These are phyloP conservation scores for Orbilia quercus DNA, from an alignment of 2,329 filamentous ascomycete genomes.

Conservation along the genomic window DNA sequence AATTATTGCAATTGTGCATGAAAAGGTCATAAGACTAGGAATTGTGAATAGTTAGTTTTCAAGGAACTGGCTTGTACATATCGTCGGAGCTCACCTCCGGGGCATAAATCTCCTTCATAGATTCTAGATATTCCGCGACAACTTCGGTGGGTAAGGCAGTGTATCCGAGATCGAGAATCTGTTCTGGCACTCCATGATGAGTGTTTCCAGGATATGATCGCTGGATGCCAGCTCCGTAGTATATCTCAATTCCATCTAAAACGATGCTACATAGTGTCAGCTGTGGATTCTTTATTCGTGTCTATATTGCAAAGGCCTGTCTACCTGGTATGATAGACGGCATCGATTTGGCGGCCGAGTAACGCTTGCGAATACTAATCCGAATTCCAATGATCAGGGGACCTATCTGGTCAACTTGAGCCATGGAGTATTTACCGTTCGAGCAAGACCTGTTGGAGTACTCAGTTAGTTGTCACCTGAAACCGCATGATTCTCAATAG, in stretches of 20 bases:
- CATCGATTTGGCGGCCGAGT: constrained; percentile 80
- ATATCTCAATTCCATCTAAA: constrained; percentile 84
- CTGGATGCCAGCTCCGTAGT: constrained; percentile 78
- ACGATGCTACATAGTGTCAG: constrained; percentile 69
- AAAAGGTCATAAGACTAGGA: constrained; percentile 83
- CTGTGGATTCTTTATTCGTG: background rate
- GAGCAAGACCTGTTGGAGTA: constrained; percentile 50
- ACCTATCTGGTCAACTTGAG: background rate
- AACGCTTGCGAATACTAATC: constrained; percentile 70
- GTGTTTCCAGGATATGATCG: constrained; percentile 82
- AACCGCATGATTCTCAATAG: constrained; percentile 15
- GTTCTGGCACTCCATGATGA: constrained; percentile 85
- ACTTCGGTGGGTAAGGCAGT: constrained; percentile 84
- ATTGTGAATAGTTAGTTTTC: background rate
- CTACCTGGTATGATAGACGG: constrained; percentile 88
- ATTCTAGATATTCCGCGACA: constrained; percentile 87
- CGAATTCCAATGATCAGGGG: constrained; percentile 56
- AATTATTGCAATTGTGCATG: constrained; percentile 95
- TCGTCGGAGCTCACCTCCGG: constrained; percentile 69
- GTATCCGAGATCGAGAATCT: constrained; percentile 77
- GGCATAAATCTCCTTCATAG: constrained; percentile 83
- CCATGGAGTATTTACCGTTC: constrained; percentile 14
- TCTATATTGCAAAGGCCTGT: background rate
- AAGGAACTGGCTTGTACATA: background rate
- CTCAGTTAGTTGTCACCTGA: constrained; percentile 25